Percentiles rank a stretch among this genome's conserved stretches.
phyloP scores from a whole-genome alignment of 441 rosid genomes.

The Erodium texanum region DNA sequence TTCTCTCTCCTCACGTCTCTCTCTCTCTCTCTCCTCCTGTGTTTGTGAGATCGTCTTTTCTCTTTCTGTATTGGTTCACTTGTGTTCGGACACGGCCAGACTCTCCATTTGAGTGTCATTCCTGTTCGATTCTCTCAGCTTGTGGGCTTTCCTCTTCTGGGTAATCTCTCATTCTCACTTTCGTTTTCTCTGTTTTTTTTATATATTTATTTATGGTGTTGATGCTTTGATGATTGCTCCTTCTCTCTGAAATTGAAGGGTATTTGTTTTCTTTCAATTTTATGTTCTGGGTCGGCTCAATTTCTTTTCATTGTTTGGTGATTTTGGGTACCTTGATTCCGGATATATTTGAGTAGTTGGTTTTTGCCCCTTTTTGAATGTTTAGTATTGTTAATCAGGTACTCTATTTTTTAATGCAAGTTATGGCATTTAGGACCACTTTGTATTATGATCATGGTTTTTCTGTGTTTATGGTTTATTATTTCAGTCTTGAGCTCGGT shows the following conservation, averaged over 20 bases:
- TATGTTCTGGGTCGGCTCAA: neutral
- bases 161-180: neutral
- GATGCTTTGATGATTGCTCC: neutral
- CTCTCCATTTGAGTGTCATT: neutral
- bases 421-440: neutral
- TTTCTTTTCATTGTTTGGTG: neutral
- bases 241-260: constrained; percentile 2
- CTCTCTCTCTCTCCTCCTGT: neutral
- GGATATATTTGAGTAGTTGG: neutral
- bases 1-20: constrained; percentile 9
- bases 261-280: neutral
- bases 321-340: neutral
- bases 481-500: neutral
- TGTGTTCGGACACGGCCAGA: constrained; percentile 4
- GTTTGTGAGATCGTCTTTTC: neutral
- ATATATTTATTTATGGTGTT: neutral
- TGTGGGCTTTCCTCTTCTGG: constrained; percentile 3
- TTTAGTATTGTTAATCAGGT: neutral
- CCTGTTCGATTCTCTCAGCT: neutral
- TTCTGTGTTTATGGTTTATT: neutral
- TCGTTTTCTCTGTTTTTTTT: neutral
- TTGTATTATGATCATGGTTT: neutral
- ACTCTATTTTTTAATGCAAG: neutral
- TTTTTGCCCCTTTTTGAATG: neutral
- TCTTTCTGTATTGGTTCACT: neutral